Percentiles rank a stretch among this genome's conserved stretches.
These are phyloP conservation scores for Sisymbrium irio DNA, from an alignment of 345 rosid genomes.

Conservation along the genomic window DNA sequence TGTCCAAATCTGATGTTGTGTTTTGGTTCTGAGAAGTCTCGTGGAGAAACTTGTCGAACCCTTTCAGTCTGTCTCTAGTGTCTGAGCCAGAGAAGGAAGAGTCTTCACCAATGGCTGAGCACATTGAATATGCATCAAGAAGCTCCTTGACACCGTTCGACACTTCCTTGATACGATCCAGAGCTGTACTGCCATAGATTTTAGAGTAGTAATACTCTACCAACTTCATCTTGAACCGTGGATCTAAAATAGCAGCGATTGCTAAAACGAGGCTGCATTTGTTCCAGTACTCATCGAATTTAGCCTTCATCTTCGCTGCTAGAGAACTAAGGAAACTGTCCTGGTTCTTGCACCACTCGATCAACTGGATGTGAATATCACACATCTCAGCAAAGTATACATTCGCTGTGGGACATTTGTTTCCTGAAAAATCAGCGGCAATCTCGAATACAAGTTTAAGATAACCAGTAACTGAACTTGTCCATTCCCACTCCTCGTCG, in stretches of 20 bases:
- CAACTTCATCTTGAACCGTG: slow-evolving; percentile 89
- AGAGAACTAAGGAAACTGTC: slow-evolving; percentile 64
- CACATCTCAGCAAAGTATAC: slow-evolving; percentile 85
- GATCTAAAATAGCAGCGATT: slow-evolving; percentile 86
- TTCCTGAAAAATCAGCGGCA: slow-evolving; percentile 50
- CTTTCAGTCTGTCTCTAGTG: slow-evolving; percentile 74
- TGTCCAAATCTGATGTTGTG: slow-evolving; percentile 69
- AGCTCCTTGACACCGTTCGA: slow-evolving; percentile 79
- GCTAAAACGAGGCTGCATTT: slow-evolving; percentile 88
- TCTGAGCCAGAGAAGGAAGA: slow-evolving; percentile 74
- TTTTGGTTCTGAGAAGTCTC: slow-evolving; percentile 78
- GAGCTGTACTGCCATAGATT: slow-evolving; percentile 87
- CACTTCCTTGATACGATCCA: slow-evolving; percentile 80
- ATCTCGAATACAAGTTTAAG: slow-evolving; percentile 65
- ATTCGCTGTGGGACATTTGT: slow-evolving; percentile 74
- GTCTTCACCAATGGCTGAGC: slow-evolving; percentile 73
- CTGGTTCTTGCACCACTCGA: slow-evolving; percentile 84
- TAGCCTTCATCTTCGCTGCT: slow-evolving; percentile 72
- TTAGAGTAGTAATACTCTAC: slow-evolving; percentile 93
- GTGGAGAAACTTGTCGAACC: slow-evolving; percentile 83
- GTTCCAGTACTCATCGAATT: slow-evolving; percentile 83
- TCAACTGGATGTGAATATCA: slow-evolving; percentile 75
- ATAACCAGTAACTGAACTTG: slow-evolving; percentile 52
- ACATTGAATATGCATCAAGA: slow-evolving; percentile 74
- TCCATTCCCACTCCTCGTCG: slow-evolving; percentile 82